Evolutionary conservation across 2,329 filamentous ascomycete species (phyloP), one percentile per base, ranked within the genome.

Genomic region (Plectosphaerella cucumerina): DNA sequence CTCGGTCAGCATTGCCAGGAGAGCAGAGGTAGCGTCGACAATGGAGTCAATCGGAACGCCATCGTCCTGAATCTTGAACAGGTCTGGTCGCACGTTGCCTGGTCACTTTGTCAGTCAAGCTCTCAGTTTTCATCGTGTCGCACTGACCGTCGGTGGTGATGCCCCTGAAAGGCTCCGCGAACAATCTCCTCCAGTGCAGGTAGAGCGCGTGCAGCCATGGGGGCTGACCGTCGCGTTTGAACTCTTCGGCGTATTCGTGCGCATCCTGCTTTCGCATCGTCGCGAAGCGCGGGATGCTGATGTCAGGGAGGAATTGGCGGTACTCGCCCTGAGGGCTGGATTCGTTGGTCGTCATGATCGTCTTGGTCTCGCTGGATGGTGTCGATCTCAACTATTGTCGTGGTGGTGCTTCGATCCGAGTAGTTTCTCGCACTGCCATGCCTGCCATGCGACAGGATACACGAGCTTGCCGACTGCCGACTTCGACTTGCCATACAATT

Each of bases 111-210:
- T 31, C 26, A 31, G 26, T 31, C 8, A 5, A 4, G 26, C 8
- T 50, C 20, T 4, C n/a, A n/a, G n/a, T n/a, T n/a, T n/a, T n/a
- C n/a, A 8, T 11, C 26, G 26, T 21, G 22, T 5, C 33, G 15
- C 21, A 56, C 67, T 23, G 67, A 76, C 86, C 87, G 56, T 90
- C 84, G 11, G 67, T 82, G 0, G 87, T 90, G 18, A 91, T 72
- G 21, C 87, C 87, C 60, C 80, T 83, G 64, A 82, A 90, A 0
- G 87, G 86, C 66, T 89, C 85, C 50, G 81, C 69, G 22, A 84
- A 69, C 9, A 86, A 63, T 33, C 76, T 70, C 46, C 71, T 63
- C 82, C 83, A 86, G 61, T 84, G 79, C 54, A 73, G 62, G 51
- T 81, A 85, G 20, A 87, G 65, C 0, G 70, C 79, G 58, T 86